phyloP scores from a whole-genome alignment of 306 rosid species.

The Cucumis melo region DNA sequence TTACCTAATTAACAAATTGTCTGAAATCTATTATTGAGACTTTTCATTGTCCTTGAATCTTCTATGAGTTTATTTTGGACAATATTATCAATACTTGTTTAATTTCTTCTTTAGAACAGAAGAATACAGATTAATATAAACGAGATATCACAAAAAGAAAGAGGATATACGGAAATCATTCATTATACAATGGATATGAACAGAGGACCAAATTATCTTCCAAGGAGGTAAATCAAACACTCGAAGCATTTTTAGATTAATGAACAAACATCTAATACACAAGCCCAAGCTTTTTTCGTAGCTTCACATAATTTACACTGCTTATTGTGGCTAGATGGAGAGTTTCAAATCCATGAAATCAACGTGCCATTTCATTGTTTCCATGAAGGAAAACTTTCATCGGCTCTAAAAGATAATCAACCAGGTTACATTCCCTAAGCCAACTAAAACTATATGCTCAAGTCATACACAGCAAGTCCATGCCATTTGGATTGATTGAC shows the following conservation, averaged over 20 bases:
- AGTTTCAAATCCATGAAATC: background rate
- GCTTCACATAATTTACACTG: background rate
- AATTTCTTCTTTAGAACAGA: no score
- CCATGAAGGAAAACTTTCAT: background rate
- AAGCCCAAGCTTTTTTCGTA: background rate
- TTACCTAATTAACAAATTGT: no score
- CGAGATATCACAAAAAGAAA: background rate
- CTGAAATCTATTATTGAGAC: no score
- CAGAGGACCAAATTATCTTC: background rate
- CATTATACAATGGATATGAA: background rate
- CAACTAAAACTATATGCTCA: background rate
- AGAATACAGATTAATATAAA: no score
- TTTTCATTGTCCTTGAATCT: no score
- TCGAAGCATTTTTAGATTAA: background rate
- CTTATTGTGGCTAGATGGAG: background rate
- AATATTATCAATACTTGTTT: no score
- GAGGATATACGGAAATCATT: background rate
- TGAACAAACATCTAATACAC: background rate
- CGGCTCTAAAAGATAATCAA: background rate
- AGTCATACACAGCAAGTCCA: background rate
- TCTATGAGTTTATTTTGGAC: no score
- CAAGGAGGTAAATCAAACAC: background rate
- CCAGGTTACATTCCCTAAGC: background rate
- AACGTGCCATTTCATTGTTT: background rate
- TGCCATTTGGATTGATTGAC: background rate